These are phyloP conservation scores for Helianthus tuberosus DNA, from an alignment of 129 eudicot genomes.

Conservation along the genomic window DNA sequence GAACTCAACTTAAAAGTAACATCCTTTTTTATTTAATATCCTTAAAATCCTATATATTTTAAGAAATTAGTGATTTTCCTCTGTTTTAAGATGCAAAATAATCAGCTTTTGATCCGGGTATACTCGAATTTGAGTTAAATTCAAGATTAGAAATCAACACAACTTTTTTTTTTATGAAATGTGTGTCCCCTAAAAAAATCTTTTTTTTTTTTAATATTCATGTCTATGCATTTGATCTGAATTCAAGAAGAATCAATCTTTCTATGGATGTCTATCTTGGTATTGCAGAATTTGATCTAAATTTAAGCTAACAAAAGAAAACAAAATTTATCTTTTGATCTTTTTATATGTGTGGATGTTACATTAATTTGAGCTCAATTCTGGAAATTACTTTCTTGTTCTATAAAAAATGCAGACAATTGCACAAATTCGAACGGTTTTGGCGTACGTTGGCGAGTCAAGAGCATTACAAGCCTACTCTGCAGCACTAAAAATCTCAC, in stretches of 20 bases:
- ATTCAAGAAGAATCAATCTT: not conserved
- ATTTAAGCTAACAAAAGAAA: not conserved
- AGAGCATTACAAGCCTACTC: constrained; percentile 80
- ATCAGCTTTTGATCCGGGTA: not conserved
- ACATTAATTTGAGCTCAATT: constrained; percentile 5
- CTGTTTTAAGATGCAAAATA: not conserved
- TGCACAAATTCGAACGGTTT: constrained; percentile 83
- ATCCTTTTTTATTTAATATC: too few species aligned
- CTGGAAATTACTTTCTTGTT: constrained; percentile 27
- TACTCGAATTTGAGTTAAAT: constrained; percentile 2
- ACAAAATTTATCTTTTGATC: not conserved
- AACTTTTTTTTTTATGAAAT: not conserved
- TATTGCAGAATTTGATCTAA: not conserved
- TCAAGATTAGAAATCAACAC: not conserved
- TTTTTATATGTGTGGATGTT: constrained; percentile 12
- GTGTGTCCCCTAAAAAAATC: not conserved
- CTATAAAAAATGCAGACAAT: constrained; percentile 62
- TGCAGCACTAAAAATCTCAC: constrained; percentile 72
- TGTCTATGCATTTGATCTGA: not conserved
- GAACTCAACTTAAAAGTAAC: too few species aligned
- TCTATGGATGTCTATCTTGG: not conserved
- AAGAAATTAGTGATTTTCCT: constrained; percentile 8
- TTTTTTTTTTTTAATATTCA: not conserved
- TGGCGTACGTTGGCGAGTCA: constrained; percentile 90
- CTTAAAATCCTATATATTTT: not conserved